These are phyloP conservation scores for Rhodofomes roseus DNA, from an alignment of 1,284 basidiomycete genomes.

Conservation along the genomic window DNA sequence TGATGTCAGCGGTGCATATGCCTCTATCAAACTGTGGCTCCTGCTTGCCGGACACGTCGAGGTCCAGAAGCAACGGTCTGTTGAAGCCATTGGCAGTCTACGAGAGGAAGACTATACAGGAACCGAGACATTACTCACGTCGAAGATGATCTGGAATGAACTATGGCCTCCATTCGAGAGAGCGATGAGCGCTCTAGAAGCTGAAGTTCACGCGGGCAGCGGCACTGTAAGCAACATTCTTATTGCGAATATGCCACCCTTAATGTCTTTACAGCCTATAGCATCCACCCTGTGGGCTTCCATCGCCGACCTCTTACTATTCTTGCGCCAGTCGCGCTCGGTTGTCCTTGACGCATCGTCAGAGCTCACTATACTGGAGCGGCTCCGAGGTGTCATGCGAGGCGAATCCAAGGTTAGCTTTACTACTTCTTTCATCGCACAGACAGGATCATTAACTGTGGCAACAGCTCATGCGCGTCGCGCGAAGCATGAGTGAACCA, in stretches of 20 bases:
- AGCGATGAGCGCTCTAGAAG: slow-evolving; percentile 46
- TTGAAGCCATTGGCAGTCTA: background rate
- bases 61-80: background rate
- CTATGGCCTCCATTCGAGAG: slow-evolving; percentile 67
- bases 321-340: slow-evolving; percentile 52
- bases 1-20: slow-evolving; percentile 64
- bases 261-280: slow-evolving; percentile 41
- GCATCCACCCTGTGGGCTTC: slow-evolving; percentile 54
- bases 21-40: slow-evolving; percentile 67
- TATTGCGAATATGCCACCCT: background rate
- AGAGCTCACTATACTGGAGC: slow-evolving; percentile 46
- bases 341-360: slow-evolving; percentile 48
- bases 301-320: slow-evolving; percentile 61
- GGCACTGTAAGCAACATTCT: slow-evolving; percentile 34
- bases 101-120: slow-evolving; percentile 7
- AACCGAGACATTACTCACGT: slow-evolving; percentile 31
- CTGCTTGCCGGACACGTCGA: slow-evolving; percentile 44
- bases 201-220: slow-evolving; percentile 41
- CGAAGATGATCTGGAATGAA: slow-evolving; percentile 62
- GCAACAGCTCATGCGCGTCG: slow-evolving; percentile 46
- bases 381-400: slow-evolving; percentile 40
- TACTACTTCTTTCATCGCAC: background rate
- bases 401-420: slow-evolving; percentile 51
- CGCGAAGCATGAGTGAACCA: slow-evolving; percentile 46
- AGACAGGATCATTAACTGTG: background rate